phyloP scores from a whole-genome alignment of 305 asterid genomes.

The Fraxinus baroniana region DNA sequence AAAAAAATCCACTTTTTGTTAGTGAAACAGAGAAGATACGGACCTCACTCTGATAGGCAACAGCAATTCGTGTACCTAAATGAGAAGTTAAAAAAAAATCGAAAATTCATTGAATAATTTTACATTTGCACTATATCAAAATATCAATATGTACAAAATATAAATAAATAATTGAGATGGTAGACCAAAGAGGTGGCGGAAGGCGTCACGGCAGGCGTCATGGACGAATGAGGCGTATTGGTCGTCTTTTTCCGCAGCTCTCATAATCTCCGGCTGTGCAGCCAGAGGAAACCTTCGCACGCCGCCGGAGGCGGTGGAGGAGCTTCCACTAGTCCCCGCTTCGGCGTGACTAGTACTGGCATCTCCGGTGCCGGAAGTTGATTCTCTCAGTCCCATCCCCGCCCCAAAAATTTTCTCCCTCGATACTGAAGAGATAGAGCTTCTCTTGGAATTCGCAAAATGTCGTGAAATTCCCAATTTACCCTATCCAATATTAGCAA shows the following conservation, averaged over 20 bases:
- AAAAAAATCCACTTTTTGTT: neutral
- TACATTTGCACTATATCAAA: neutral
- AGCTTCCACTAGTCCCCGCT: conserved; percentile 37
- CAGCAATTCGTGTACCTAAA: conserved; percentile 86
- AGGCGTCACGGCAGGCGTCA: conserved; percentile 98
- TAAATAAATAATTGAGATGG: neutral
- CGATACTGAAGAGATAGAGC: neutral
- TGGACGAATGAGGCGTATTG: conserved; percentile 92
- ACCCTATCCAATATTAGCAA: neutral
- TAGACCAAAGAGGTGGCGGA: conserved; percentile 93
- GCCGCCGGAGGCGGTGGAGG: conserved; percentile 25
- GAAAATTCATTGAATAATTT: neutral
- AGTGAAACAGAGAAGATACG: conserved; percentile 9
- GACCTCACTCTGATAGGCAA: conserved; percentile 93
- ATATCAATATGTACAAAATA: neutral
- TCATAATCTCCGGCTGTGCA: conserved; percentile 94
- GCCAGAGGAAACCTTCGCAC: conserved; percentile 68
- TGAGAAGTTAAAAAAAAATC: conserved; percentile 20
- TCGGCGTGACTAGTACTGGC: conserved; percentile 37
- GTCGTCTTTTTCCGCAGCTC: conserved; percentile 98
- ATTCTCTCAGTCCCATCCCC: conserved; percentile 47
- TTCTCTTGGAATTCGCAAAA: conserved; percentile 6
- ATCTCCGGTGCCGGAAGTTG: conserved; percentile 42
- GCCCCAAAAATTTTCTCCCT: neutral
- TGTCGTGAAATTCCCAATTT: neutral